Evolutionary conservation across 1,284 basidiomycete genomes (phyloP).

Genomic region (Puccinia novopanici): DNA sequence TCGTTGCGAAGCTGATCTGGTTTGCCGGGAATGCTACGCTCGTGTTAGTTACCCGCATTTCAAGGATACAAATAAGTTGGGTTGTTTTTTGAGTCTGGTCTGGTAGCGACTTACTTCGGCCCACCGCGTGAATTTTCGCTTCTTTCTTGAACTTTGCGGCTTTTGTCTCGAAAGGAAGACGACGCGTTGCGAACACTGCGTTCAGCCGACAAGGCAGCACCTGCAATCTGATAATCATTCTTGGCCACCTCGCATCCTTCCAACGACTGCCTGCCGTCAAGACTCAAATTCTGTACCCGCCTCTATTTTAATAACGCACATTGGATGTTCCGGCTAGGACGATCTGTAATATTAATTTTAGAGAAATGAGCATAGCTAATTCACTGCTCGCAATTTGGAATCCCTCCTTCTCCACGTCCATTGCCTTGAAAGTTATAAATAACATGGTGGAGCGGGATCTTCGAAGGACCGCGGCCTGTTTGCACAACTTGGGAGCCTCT

Average conservation of each 20-base stretch:
- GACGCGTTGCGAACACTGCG: not conserved
- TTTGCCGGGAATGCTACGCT: not conserved
- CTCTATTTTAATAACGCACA: not conserved
- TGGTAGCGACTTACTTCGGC: conserved; percentile 10
- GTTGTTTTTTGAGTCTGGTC: not conserved
- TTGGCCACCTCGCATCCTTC: conserved; percentile 17
- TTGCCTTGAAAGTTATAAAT: not conserved
- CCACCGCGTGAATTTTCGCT: not conserved
- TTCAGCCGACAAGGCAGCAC: conserved; percentile 1
- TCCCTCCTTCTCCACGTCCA: not conserved
- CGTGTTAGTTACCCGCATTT: not conserved
- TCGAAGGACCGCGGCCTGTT: not conserved
- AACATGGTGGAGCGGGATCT: not conserved
- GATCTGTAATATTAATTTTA: not conserved
- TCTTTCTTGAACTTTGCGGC: conserved; percentile 16
- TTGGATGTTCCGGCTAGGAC: conserved; percentile 3
- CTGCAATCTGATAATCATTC: not conserved
- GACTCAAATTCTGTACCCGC: not conserved
- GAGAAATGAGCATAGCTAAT: not conserved
- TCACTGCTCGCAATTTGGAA: not conserved
- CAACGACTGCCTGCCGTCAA: not conserved
- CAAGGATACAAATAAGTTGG: not conserved
- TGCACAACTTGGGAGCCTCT: not conserved
- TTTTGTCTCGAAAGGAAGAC: not conserved
- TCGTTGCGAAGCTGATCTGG: not conserved